Base-by-base conservation (phyloP, 2,329 filamentous ascomycete genomes). In the Beauveria bassiana region DNA sequence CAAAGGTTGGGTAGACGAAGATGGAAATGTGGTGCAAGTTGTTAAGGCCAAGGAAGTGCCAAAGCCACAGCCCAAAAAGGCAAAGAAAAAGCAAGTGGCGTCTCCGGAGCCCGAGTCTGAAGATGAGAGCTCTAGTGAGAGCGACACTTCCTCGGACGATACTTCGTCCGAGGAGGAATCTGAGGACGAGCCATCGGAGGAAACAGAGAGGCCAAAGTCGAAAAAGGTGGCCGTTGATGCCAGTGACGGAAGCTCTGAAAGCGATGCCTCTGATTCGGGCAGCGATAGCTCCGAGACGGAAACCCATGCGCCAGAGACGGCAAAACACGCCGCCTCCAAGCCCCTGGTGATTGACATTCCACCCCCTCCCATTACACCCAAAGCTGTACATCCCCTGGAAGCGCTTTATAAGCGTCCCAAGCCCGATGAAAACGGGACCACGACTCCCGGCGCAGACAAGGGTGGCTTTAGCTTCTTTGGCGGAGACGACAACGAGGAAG, bases 1-100 rank as follows among this genome's bases (percentile, higher is more conserved):
- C 24, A 87, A 89, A 69, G 93, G 93, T 1, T 98, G 95, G 93
- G 82, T 96, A 0, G 88, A 96, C 68, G 84, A 86, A 64, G 79
- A 87, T 18, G 93, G 93, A 6, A 85, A 87, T 61, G 77, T 97
- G 1, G 83, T 96, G 2, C 90, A 96, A 72, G 74, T 73, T 9
- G 78, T 78, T 42, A 61, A 61, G 20, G 53, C 58, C 31, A 79
- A 76, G 64, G 70, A 68, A 38, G 79, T 73, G 58, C 75, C 68
- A 52, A 66, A 67, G 9, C 66, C 65, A 3, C 64, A 67, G 16
- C 67, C 68, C 9, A 73, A 71, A 52, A 62, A 46, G 43, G 65
- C 22, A 47, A 64, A 28, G 43, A 65, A 49, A 22, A 46, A 61
- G 61, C 49, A 64, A 66, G 67, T 42, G 51, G 68, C 68, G 5